A percentile compares a stretch with the other conserved stretches of the same genome.
Evolutionary conservation across 2,329 filamentous ascomycete species (phyloP).

Genomic region (Neonectria hederae): DNA sequence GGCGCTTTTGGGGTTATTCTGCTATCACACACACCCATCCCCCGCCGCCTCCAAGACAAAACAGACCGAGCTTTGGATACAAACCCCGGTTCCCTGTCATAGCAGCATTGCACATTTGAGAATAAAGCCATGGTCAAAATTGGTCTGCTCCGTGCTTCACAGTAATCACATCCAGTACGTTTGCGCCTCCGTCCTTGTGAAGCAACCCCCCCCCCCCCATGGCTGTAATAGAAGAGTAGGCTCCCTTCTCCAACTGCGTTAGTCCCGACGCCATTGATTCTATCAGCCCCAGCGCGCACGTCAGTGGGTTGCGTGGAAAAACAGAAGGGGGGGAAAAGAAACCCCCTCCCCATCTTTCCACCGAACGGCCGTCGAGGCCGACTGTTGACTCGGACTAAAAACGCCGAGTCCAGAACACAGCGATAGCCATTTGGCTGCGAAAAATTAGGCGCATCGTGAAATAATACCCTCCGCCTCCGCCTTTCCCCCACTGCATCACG

Average conservation of each 20-base stretch:
- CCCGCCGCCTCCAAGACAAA: not conserved
- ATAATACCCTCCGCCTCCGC: not conserved
- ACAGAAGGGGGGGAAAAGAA: not conserved
- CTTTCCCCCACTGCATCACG: not conserved
- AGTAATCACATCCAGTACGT: not conserved
- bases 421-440: not conserved
- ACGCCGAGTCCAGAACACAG: slow-evolving; percentile 10
- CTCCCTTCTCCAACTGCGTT: slow-evolving; percentile 2
- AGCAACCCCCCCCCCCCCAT: not conserved
- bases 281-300: slow-evolving; percentile 12
- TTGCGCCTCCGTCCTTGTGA: not conserved
- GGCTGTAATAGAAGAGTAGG: not conserved
- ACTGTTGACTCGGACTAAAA: slow-evolving; percentile 15
- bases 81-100: not conserved
- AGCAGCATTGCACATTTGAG: not conserved
- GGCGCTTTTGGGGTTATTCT: not conserved
- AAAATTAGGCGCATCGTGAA: not conserved
- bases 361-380: slow-evolving; percentile 9
- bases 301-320: slow-evolving; percentile 6
- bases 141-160: not conserved
- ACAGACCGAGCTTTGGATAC: not conserved
- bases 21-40: not conserved
- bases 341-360: not conserved
- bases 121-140: not conserved
- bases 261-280: slow-evolving; percentile 12